phyloP scores from a whole-genome alignment of 192 early-diverging fungal species.

The Dissophora ornata region DNA sequence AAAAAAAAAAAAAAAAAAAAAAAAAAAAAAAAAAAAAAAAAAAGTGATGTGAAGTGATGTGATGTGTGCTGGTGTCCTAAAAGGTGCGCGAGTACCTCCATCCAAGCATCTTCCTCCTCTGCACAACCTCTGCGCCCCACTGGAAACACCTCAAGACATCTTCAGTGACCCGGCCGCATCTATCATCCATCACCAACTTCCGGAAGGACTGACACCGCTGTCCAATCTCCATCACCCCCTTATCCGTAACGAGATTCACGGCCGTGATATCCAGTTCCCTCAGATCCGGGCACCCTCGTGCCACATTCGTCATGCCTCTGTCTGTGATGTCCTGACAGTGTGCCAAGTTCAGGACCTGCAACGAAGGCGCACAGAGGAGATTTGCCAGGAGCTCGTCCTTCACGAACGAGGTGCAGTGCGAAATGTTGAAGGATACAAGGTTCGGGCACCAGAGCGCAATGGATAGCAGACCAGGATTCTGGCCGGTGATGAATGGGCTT shows the following conservation, averaged over 20 bases:
- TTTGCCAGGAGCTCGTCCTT: constrained; percentile 9
- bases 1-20: constrained; percentile 9
- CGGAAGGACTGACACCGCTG: background rate
- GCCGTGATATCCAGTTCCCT: constrained; percentile 29
- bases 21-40: no score
- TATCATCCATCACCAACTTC: constrained; percentile 25
- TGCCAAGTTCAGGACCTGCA: constrained; percentile 12
- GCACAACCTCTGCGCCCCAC: constrained; percentile 4
- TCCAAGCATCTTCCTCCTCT: constrained; percentile 1
- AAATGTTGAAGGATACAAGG: constrained; percentile 15
- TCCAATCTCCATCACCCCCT: constrained; percentile 13
- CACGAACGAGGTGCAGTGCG: background rate
- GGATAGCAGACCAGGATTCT: constrained; percentile 4
- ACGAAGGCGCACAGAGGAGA: background rate
- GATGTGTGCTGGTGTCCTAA: constrained; percentile 3
- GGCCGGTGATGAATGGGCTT: constrained; percentile 8
- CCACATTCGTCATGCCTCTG: background rate
- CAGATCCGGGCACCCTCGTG: background rate
- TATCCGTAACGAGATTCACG: constrained; percentile 9
- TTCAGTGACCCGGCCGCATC: constrained; percentile 11
- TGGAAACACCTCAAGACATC: constrained; percentile 6
- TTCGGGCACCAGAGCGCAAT: constrained; percentile 11
- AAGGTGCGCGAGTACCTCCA: constrained; percentile 12
- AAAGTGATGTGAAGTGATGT: no score
- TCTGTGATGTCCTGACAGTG: constrained; percentile 24